These are phyloP conservation scores for Penicillium expansum DNA, from an alignment of 2,329 filamentous ascomycete genomes.

Conservation along the genomic window DNA sequence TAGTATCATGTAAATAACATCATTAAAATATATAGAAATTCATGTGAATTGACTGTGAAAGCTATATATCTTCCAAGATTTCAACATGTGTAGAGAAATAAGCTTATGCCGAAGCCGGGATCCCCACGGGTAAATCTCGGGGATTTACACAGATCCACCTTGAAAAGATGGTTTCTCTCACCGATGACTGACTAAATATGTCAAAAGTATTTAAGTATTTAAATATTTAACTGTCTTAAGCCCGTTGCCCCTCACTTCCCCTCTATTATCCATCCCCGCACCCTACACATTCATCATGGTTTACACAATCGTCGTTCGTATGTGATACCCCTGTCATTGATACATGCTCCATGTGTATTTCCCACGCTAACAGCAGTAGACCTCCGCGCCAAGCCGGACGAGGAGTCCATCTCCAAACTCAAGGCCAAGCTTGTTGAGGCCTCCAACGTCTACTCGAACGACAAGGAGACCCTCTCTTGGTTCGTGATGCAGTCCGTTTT, in stretches of 20 bases:
- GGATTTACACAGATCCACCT: slow-evolving; percentile 14
- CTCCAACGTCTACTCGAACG: slow-evolving; percentile 68
- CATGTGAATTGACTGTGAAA: neutral
- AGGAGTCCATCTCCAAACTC: slow-evolving; percentile 63
- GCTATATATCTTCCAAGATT: neutral
- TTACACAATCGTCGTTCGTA: slow-evolving; percentile 33
- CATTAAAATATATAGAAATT: slow-evolving; percentile 13
- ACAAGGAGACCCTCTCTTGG: slow-evolving; percentile 69
- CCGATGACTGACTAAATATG: slow-evolving; percentile 8
- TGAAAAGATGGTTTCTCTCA: slow-evolving; percentile 9
- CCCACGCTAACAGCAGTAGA: slow-evolving; percentile 17
- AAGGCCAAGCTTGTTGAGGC: slow-evolving; percentile 72
- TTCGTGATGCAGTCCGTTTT: slow-evolving; percentile 73
- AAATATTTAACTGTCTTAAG: neutral
- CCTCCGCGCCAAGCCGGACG: slow-evolving; percentile 66
- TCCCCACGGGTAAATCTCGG: slow-evolving; percentile 17
- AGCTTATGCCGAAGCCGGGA: slow-evolving; percentile 9
- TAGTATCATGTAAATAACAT: slow-evolving; percentile 27
- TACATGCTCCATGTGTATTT: too few species aligned
- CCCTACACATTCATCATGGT: slow-evolving; percentile 22
- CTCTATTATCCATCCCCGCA: neutral
- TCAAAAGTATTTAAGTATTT: neutral
- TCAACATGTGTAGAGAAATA: neutral
- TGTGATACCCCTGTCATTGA: slow-evolving; percentile 5
- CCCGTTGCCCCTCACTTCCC: slow-evolving; percentile 11